phyloP scores from a whole-genome alignment of 768 basidiomycete genomes.

The Lyophyllum semitale region DNA sequence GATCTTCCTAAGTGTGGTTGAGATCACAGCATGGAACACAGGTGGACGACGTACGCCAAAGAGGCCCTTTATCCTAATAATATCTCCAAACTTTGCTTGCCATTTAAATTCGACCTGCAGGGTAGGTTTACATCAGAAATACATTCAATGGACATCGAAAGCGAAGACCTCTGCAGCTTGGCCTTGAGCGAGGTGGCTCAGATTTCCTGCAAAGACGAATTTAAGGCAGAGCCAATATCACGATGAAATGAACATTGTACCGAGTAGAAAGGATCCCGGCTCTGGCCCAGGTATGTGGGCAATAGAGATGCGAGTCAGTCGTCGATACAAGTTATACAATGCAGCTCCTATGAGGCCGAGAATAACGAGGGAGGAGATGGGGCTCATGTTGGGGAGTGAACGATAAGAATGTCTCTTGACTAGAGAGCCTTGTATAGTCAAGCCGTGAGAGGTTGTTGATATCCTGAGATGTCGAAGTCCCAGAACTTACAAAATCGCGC shows the following conservation, averaged over 20 bases:
- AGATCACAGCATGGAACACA: not conserved
- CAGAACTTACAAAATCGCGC: too few species aligned
- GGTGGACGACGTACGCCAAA: too few species aligned
- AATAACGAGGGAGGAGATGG: constrained; percentile 5
- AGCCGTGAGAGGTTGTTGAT: not conserved
- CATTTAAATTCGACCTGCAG: constrained; percentile 43
- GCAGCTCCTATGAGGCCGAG: constrained; percentile 9
- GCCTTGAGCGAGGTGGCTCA: too few species aligned
- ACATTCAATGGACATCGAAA: not conserved
- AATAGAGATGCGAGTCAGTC: too few species aligned
- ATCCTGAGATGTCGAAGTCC: not conserved
- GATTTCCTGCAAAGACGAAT: too few species aligned
- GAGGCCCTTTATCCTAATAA: not conserved
- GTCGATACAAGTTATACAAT: constrained; percentile 29
- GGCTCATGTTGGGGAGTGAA: constrained; percentile 9
- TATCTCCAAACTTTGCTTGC: constrained; percentile 40
- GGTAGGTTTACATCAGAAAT: not conserved
- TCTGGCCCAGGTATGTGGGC: too few species aligned
- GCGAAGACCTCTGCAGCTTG: constrained; percentile 15
- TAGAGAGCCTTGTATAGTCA: not conserved
- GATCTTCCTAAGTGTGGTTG: constrained; percentile 37
- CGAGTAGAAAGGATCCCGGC: constrained; percentile 42
- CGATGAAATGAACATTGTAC: constrained; percentile 15
- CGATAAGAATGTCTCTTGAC: not conserved
- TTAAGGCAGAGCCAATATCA: not conserved